phyloP scores from a whole-genome alignment of 164 flowering plant species.

The Cinnamomum micranthum region DNA sequence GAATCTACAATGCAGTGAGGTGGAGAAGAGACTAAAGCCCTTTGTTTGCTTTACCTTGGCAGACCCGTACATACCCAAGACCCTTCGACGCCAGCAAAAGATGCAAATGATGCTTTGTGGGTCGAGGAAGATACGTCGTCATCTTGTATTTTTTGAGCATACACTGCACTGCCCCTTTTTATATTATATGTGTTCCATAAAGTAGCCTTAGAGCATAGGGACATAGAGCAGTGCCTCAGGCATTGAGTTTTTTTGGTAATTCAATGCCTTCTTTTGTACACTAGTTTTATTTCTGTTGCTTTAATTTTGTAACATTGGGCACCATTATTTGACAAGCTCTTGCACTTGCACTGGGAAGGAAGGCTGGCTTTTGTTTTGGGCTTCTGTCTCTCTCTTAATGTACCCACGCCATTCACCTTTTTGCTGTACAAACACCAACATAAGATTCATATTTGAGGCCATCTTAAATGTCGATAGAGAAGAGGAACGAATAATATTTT shows the following conservation, averaged over 20 bases:
- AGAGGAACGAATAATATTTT: too few species aligned
- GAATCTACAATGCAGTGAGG: constrained; percentile 49
- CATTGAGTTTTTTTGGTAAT: constrained; percentile 11
- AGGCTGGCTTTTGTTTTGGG: background rate
- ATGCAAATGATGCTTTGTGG: constrained; percentile 6
- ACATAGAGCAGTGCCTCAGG: too few species aligned
- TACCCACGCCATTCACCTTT: too few species aligned
- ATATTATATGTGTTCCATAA: too few species aligned
- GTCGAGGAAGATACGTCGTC: background rate
- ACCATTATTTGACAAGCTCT: constrained; percentile 17
- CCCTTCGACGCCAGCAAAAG: background rate
- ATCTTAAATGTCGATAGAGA: too few species aligned
- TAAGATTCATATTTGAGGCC: too few species aligned
- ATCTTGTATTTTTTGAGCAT: background rate
- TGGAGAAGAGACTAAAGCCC: constrained; percentile 68
- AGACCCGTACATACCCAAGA: constrained; percentile 21
- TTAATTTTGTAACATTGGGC: constrained; percentile 6
- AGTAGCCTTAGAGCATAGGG: too few species aligned
- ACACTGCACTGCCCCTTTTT: constrained; percentile 16
- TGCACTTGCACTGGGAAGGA: background rate
- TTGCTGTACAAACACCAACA: too few species aligned
- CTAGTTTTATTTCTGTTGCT: constrained; percentile 11
- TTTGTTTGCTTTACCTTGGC: constrained; percentile 39
- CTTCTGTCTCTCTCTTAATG: background rate
- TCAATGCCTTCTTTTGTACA: constrained; percentile 42